Evolutionary conservation across 2,329 filamentous ascomycete genomes (phyloP).

Genomic region (Rutstroemia sp.): DNA sequence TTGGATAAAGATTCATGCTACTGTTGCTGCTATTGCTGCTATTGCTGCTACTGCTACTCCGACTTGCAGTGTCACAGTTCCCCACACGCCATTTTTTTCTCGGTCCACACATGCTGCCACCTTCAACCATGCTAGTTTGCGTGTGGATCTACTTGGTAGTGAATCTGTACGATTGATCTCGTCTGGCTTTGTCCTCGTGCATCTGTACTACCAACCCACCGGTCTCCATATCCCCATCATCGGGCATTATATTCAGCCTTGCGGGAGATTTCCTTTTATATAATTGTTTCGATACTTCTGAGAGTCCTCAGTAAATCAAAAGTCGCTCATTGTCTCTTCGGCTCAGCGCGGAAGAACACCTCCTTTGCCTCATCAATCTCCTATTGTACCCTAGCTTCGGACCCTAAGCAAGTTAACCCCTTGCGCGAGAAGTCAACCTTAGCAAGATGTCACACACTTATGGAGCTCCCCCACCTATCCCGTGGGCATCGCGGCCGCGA

Average conservation of each 20-base stretch:
- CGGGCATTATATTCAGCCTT: slow-evolving; percentile 3
- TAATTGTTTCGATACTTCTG: neutral
- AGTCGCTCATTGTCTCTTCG: neutral
- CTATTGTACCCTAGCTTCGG: too few species aligned
- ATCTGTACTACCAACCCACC: neutral
- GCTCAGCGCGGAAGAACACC: too few species aligned
- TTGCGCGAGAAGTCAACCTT: neutral
- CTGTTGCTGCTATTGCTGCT: too few species aligned
- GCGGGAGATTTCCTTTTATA: neutral
- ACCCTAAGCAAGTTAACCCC: too few species aligned
- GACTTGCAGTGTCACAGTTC: neutral
- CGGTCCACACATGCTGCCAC: slow-evolving; percentile 1
- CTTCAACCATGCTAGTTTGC: slow-evolving; percentile 2
- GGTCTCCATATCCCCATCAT: neutral
- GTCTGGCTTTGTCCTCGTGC: neutral
- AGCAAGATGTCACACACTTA: slow-evolving; percentile 20
- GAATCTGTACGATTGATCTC: slow-evolving; percentile 5
- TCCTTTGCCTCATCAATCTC: too few species aligned
- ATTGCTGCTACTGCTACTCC: too few species aligned
- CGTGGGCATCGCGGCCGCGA: slow-evolving; percentile 21
- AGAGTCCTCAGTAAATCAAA: neutral
- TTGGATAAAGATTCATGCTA: neutral
- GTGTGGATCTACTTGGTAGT: neutral
- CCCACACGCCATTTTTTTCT: slow-evolving; percentile 3
- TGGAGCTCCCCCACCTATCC: slow-evolving; percentile 22